Base-by-base conservation (phyloP, 2,329 filamentous ascomycete genomes). In the Sclerotinia borealis region DNA sequence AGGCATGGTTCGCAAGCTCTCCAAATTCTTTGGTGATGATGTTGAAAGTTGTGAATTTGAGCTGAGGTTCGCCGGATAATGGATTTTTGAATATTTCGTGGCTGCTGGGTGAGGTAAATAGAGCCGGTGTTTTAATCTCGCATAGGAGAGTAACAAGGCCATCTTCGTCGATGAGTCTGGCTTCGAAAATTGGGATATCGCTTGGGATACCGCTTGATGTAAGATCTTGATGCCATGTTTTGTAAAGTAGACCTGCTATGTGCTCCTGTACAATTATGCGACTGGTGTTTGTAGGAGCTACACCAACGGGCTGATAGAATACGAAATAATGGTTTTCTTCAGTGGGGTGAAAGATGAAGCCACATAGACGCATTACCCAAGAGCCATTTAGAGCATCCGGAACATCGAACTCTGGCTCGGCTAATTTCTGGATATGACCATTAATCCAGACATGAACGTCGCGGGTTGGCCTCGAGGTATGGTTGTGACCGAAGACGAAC, bases 11-110 rank as follows among this genome's bases (percentile, higher is more conserved):
- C n/a, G 56, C 47, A 29, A 31, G 39, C 6, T 48, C 48, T 49
- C 31, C 52, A 51, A 69, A 67, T 22, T 49, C 6, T 11, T 61
- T 52, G 3, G 51, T 63, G 19, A 58, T 25, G 15, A 64, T 56
- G 31, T 67, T 62, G 56, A 69, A 69, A 56, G 56, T 62, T 22
- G 61, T 37, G n/a, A 65, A 29, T 13, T 7, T 31, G 25, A 29
- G 34, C 19, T 15, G 9, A n/a, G 17, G 25, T 15, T 43, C 15
- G 17, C 10, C 11, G 7, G 17, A 1, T 13, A 2, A 9, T 17
- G 43, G 2, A 31, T 39, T 9, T 7, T 6, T 10, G 7, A 25
- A 41, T n/a, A 19, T 51, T 2, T 8, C 11, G n/a, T 60, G 34
- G 4, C 27, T 37, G 36, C 10, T 31, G n/a, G 5, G 15, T n/a